phyloP scores from a whole-genome alignment of 805 yeast species.

The Wickerhamomyces queroliae region DNA sequence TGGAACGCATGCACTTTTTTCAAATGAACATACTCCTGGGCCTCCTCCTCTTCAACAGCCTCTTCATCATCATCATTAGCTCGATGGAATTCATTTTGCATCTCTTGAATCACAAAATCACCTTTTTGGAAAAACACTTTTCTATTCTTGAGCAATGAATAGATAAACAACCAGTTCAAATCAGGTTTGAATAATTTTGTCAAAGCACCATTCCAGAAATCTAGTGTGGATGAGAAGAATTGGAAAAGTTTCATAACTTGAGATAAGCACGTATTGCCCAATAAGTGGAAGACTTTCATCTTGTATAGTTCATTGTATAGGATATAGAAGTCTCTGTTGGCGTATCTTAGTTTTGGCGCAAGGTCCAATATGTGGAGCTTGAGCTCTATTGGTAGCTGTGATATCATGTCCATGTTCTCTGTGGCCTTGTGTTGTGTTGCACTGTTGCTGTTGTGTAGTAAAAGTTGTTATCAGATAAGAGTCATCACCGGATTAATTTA shows the following conservation, averaged over 20 bases:
- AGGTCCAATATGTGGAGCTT: slow-evolving; percentile 30
- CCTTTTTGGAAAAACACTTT: slow-evolving; percentile 44
- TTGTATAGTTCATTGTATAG: slow-evolving; percentile 45
- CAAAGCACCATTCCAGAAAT: slow-evolving; percentile 33
- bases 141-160: slow-evolving; percentile 43
- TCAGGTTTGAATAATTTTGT: slow-evolving; percentile 21
- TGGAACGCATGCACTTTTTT: slow-evolving; percentile 7
- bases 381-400: slow-evolving; percentile 36
- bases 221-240: slow-evolving; percentile 9
- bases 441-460: no score
- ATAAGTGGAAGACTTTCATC: slow-evolving; percentile 28
- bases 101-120: slow-evolving; percentile 28
- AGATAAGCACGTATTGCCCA: neutral
- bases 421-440: no score
- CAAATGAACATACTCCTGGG: slow-evolving; percentile 1
- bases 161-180: slow-evolving; percentile 42
- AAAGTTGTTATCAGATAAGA: no score
- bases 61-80: slow-evolving; percentile 1
- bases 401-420: neutral
- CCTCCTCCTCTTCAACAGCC: neutral
- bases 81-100: no score
- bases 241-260: neutral
- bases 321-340: slow-evolving; percentile 38
- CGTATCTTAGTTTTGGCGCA: slow-evolving; percentile 28
- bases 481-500: no score